Base-by-base conservation (phyloP, 345 rosid genomes). In the Streptanthus diversifolius region DNA sequence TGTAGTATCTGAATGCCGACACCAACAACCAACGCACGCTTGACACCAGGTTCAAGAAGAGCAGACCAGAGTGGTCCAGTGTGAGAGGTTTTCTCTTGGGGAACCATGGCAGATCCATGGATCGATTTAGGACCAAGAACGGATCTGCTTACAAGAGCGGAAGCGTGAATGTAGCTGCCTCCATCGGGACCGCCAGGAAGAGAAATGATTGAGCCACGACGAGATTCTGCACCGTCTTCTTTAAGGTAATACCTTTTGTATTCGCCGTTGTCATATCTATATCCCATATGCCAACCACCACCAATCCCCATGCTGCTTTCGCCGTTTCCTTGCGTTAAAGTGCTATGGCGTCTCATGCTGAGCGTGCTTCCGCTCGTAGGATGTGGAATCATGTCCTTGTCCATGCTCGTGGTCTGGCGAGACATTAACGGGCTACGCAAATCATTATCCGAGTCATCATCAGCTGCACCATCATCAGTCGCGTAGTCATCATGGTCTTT, bases 251-350 rank as follows among this genome's bases (percentile, higher is more conserved):
- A 79, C 77, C 96, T 88, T 78, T 89, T 87, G 80, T 88, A 91
- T 53, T 83, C 86, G 0, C 91, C 93, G 65, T 89, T 93, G 68
- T 72, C 85, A 86, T 90, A 90, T 82, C 91, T 87, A 81, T 92
- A 95, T 4, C 97, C 98, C 87, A 95, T 80, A 78, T 91, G 96
- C 99, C 99, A 95, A 35, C 98, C 97, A 21, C 96, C 91, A 51
- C 98, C 97, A 59, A 93, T 91, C n/a, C 96, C 98, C 55, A 92
- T 83, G 41, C 89, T 75, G 53, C 82, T 78, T 52, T 91, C 97
- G 8, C 85, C 91, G 19, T 64, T 59, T 33, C 89, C 96, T 64
- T 86, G 87, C 68, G 79, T 63, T 17, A 93, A 91, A 6, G 89
- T 91, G 75, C 96, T 87, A 49, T 80, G 85, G 7, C 78, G 85